These are phyloP conservation scores for Pseudonitzschia pungens DNA, from an alignment of 108 stramenopile genomes.

Conservation along the genomic window DNA sequence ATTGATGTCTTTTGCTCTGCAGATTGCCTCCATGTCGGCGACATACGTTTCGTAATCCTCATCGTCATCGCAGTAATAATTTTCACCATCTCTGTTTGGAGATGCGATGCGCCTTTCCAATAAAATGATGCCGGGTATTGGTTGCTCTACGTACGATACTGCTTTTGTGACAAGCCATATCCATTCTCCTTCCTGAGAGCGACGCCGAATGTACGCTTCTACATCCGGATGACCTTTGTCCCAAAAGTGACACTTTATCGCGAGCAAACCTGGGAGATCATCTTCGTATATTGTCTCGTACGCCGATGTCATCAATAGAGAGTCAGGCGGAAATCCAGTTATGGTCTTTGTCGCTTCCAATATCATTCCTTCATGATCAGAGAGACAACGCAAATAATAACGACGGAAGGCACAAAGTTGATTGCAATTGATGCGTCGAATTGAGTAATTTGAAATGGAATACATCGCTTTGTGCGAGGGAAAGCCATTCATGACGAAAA, in stretches of 20 bases:
- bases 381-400: neutral
- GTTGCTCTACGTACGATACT: constrained; percentile 61
- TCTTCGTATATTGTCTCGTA: constrained; percentile 77
- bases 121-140: constrained; percentile 70
- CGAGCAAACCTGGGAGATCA: constrained; percentile 71
- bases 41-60: constrained; percentile 24
- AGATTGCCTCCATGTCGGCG: constrained; percentile 26
- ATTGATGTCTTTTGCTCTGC: constrained; percentile 38
- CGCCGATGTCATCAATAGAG: constrained; percentile 80
- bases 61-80: constrained; percentile 8
- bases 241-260: constrained; percentile 84
- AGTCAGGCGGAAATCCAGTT: constrained; percentile 76
- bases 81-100: neutral
- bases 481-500: neutral
- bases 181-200: constrained; percentile 67
- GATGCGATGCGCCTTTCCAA: constrained; percentile 41
- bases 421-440: neutral
- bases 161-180: constrained; percentile 74
- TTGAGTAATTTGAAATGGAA: neutral
- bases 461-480: neutral
- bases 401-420: neutral
- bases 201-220: constrained; percentile 66
- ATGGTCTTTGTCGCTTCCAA: constrained; percentile 78
- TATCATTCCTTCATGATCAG: constrained; percentile 61
- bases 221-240: constrained; percentile 76